Conservation (phyloP, 73 alveolate genomes). For the Tetrahymena malaccensis region DNA sequence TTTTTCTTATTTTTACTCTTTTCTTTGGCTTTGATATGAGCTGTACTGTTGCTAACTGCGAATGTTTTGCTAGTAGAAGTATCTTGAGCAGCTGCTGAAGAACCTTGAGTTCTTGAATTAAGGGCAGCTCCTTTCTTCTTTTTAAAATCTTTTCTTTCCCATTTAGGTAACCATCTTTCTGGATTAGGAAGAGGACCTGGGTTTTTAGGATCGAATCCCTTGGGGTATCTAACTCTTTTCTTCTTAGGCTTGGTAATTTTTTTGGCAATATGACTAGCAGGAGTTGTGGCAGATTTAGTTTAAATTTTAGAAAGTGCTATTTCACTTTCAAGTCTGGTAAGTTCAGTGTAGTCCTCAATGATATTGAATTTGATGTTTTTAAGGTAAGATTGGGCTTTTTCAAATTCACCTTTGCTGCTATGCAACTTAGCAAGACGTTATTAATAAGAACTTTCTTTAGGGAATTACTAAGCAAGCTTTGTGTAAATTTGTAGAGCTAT, state of each 20-base stretch:
- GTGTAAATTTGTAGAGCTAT: background rate
- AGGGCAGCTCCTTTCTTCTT: slow-evolving; percentile 26
- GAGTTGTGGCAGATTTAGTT: background rate
- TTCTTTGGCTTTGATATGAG: background rate
- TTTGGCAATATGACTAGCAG: background rate
- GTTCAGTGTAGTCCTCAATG: background rate
- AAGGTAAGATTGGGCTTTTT: background rate
- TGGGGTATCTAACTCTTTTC: slow-evolving; percentile 71
- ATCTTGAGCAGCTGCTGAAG: slow-evolving; percentile 31
- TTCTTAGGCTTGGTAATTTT: slow-evolving; percentile 51
- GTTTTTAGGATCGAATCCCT: slow-evolving; percentile 70
- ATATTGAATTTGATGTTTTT: background rate
- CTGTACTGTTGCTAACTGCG: background rate
- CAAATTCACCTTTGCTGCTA: background rate
- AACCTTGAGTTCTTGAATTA: slow-evolving; percentile 30
- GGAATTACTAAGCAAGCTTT: background rate
- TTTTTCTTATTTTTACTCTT: background rate
- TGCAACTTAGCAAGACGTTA: background rate
- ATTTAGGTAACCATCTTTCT: slow-evolving; percentile 83
- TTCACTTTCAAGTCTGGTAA: background rate
- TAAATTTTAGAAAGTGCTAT: background rate
- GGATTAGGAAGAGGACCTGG: slow-evolving; percentile 87
- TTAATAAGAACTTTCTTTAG: background rate
- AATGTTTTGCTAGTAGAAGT: slow-evolving; percentile 5
- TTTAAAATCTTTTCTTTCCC: slow-evolving; percentile 59